A percentile compares a stretch with the other conserved stretches of the same genome.
These are phyloP conservation scores for Agrocybe chaxingu DNA, from an alignment of 768 basidiomycete genomes.

Conservation along the genomic window DNA sequence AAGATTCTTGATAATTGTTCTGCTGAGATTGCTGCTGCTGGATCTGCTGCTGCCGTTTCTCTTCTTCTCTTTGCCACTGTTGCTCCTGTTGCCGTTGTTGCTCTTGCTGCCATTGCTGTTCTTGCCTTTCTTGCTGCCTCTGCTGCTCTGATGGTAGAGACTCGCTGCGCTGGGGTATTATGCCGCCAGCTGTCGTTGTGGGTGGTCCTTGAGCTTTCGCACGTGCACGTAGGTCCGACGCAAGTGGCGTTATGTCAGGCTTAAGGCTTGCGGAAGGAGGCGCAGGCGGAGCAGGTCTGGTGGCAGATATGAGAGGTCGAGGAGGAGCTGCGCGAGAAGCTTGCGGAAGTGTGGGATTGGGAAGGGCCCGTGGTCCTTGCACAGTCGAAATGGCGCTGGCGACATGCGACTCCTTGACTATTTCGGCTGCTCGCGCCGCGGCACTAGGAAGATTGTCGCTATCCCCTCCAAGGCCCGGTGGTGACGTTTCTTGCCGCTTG, in stretches of 20 bases:
- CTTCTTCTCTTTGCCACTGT: constrained; percentile 19
- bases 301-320: constrained; percentile 39
- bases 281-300: constrained; percentile 66
- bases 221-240: constrained; percentile 64
- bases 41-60: constrained; percentile 18
- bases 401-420: constrained; percentile 52
- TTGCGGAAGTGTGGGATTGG: constrained; percentile 27
- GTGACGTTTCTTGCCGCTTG: constrained; percentile 40
- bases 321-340: constrained; percentile 27
- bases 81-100: constrained; percentile 37
- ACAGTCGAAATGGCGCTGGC: constrained; percentile 33
- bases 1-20: constrained; percentile 21
- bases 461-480: constrained; percentile 38
- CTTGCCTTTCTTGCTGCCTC: constrained; percentile 25
- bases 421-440: constrained; percentile 59
- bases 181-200: constrained; percentile 21
- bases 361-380: constrained; percentile 24
- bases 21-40: constrained; percentile 25
- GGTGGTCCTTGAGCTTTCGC: constrained; percentile 56
- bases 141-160: constrained; percentile 30
- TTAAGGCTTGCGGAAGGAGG: constrained; percentile 45
- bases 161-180: constrained; percentile 45
- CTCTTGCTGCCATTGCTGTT: constrained; percentile 26
- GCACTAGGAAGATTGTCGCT: constrained; percentile 41
- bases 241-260: constrained; percentile 54